phyloP scores from a whole-genome alignment of 495 filamentous ascomycete genomes.

The Diplogelasinospora grovesii region DNA sequence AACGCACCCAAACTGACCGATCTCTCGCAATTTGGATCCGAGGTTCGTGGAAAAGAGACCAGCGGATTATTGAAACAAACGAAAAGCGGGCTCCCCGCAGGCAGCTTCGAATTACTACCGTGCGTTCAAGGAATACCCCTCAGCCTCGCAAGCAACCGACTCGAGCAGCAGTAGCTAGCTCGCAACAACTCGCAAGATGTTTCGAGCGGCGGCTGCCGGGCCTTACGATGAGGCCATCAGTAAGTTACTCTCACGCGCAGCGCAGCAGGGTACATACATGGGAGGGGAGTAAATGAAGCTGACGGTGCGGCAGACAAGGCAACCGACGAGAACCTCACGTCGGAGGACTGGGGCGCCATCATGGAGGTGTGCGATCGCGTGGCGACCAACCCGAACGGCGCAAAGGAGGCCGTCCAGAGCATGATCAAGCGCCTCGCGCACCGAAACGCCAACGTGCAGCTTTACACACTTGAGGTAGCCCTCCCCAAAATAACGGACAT shows the following conservation, averaged over 20 bases:
- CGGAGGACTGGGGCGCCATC: constrained; percentile 98
- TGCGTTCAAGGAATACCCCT: no score
- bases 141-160: constrained; percentile 3
- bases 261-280: no score
- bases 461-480: constrained; percentile 89
- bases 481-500: not conserved
- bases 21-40: no score
- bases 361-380: constrained; percentile 98
- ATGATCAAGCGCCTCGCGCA: constrained; percentile 96
- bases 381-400: constrained; percentile 46
- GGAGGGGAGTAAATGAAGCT: not conserved
- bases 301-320: constrained; percentile 67
- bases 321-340: constrained; percentile 96
- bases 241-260: constrained; percentile 18
- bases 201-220: constrained; percentile 43
- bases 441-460: constrained; percentile 97
- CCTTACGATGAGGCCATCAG: constrained; percentile 49
- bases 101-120: no score
- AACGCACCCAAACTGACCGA: no score
- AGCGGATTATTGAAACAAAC: no score
- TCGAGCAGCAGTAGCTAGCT: no score
- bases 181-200: constrained; percentile 37
- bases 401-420: constrained; percentile 87
- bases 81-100: not conserved
- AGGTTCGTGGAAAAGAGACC: no score